phyloP scores from a whole-genome alignment of 2,329 filamentous ascomycete species.

The Alternaria dauci region DNA sequence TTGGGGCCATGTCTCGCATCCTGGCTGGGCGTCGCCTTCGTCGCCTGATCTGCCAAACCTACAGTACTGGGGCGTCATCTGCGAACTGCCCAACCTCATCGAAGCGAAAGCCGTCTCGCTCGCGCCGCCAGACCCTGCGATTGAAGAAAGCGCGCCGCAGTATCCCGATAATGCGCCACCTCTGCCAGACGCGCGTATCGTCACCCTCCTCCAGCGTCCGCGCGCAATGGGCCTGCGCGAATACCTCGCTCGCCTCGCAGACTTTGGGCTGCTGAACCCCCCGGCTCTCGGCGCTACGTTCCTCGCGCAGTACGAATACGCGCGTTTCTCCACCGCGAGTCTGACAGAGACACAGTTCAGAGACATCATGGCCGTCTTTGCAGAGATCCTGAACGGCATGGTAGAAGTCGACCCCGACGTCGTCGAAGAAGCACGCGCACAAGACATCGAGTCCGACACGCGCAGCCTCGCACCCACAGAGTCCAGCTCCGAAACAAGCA shows the following conservation, averaged over 20 bases:
- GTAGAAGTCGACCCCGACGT: slow-evolving; percentile 65
- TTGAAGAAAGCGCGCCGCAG: slow-evolving; percentile 34
- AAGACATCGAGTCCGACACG: slow-evolving; percentile 38
- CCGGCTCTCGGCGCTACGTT: slow-evolving; percentile 66
- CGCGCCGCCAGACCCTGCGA: slow-evolving; percentile 67
- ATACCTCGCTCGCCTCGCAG: slow-evolving; percentile 76
- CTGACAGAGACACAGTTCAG: slow-evolving; percentile 77
- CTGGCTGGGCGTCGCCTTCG: slow-evolving; percentile 86
- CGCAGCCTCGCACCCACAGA: slow-evolving; percentile 47
- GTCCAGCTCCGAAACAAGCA: slow-evolving; percentile 25
- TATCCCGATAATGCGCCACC: slow-evolving; percentile 40
- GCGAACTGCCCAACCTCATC: slow-evolving; percentile 86
- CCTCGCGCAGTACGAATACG: slow-evolving; percentile 79
- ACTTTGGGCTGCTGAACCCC: slow-evolving; percentile 69
- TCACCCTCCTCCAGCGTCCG: slow-evolving; percentile 75
- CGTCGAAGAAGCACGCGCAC: slow-evolving; percentile 55
- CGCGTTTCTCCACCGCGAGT: slow-evolving; percentile 78
- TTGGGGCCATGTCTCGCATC: slow-evolving; percentile 87
- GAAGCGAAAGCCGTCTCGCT: slow-evolving; percentile 93
- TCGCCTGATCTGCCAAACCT: slow-evolving; percentile 78
- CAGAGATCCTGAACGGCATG: slow-evolving; percentile 81
- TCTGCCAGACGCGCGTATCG: slow-evolving; percentile 70
- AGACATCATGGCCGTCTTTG: slow-evolving; percentile 83
- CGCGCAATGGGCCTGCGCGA: slow-evolving; percentile 77
- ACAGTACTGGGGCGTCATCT: slow-evolving; percentile 82